Percentiles rank a stretch among this genome's conserved stretches.
Conservation (phyloP, 2,329 filamentous ascomycete genomes). For the Ophiostoma triangulosporum region DNA sequence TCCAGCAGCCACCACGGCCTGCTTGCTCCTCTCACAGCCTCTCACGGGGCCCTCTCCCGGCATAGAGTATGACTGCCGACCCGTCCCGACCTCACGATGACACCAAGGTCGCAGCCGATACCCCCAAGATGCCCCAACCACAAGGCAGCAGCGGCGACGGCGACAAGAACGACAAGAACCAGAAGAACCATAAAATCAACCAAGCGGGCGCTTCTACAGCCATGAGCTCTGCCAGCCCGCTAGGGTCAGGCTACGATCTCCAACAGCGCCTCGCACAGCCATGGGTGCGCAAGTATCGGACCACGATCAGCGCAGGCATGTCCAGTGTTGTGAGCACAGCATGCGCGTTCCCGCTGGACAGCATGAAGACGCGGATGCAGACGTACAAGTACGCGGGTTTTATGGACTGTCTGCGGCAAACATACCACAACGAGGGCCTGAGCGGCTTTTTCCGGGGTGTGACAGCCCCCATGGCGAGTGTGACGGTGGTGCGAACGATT, state of each 20-base stretch:
- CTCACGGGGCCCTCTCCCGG: slow-evolving; percentile 3
- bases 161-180: neutral
- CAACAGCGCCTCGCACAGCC: slow-evolving; percentile 15
- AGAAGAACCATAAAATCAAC: slow-evolving; percentile 7
- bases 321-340: slow-evolving; percentile 69
- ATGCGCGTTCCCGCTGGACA: slow-evolving; percentile 74
- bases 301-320: slow-evolving; percentile 64
- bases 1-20: slow-evolving; percentile 4
- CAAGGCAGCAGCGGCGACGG: slow-evolving; percentile 14
- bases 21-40: neutral
- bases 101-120: slow-evolving; percentile 21
- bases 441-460: slow-evolving; percentile 74
- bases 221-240: slow-evolving; percentile 2
- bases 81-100: slow-evolving; percentile 30
- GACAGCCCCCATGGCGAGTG: slow-evolving; percentile 57
- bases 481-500: slow-evolving; percentile 26
- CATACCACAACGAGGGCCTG: slow-evolving; percentile 60
- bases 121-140: slow-evolving; percentile 30
- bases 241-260: neutral
- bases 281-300: slow-evolving; percentile 65
- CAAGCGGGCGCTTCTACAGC: neutral
- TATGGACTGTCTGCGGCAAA: slow-evolving; percentile 59
- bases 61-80: slow-evolving; percentile 24
- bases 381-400: slow-evolving; percentile 68
- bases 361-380: slow-evolving; percentile 83